Evolutionary conservation across 176 grass and related monocot species (phyloP), one percentile per base, ranked within the genome.

Genomic region (Areca catechu): DNA sequence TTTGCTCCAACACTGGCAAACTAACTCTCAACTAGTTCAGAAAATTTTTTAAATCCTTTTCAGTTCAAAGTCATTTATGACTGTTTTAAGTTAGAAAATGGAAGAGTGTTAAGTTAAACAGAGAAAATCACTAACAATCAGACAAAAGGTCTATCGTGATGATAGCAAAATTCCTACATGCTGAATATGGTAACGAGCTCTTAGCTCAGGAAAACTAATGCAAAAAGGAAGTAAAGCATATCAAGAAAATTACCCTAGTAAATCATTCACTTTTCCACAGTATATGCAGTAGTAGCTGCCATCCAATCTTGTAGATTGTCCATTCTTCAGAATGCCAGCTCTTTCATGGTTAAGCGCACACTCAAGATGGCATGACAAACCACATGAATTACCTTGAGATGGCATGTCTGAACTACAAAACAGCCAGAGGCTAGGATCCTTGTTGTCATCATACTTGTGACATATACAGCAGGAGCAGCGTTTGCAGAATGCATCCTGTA

Each of bases 401-500:
- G 68, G 58, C 50, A 77, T 54, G 18, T 97, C 86, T 37, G 83
- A 69, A 53, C 71, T 62, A 67, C 92, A 97, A 53, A 82, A 76
- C 62, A 97, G 69, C 92, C 92, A 97, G 15, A 97, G 78, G 54
- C 83, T 91, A 58, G 92, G 91, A 54, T 97, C 93, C 72, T 97
- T 97, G 58, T 97, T 97, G 62, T 97, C 93, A 68, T 97, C 93
- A 18, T 88, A 97, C n/a, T 75, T 75, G 47, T 64, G 75, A 72
- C 93, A 97, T 61, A 97, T 88, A 79, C 93, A 91, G 71, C 93
- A 97, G 24, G 93, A 97, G 74, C 93, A 97, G 17, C 93, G 77
- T 61, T 73, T 91, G 74, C 93, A 97, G 69, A 91, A 97, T 67
- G 85, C 69, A 55, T 95, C 89, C 24, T 86, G 76, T 17, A 6